Percentiles rank a stretch among this genome's conserved stretches.
These are phyloP conservation scores for Lonicera japonica DNA, from an alignment of 129 eudicot genomes.

Conservation along the genomic window DNA sequence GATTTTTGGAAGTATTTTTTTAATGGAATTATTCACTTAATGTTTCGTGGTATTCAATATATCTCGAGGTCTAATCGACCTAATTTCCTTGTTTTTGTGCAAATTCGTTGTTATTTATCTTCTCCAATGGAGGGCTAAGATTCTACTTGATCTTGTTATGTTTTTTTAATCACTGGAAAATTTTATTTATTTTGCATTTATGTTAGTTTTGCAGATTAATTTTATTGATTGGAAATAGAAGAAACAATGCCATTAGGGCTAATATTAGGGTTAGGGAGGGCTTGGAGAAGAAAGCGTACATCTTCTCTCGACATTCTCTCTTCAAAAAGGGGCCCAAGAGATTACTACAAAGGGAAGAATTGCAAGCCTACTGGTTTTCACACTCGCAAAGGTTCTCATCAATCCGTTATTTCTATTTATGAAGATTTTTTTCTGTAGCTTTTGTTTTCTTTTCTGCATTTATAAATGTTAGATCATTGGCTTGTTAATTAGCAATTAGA, in stretches of 20 bases:
- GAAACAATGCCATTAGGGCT: conserved; percentile 73
- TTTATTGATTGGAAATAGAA: background rate
- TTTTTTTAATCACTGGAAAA: background rate
- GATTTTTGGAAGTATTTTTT: no score
- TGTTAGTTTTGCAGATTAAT: background rate
- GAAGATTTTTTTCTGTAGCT: background rate
- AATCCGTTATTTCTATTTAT: background rate
- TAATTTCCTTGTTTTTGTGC: no score
- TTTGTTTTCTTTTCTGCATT: background rate
- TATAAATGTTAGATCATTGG: no score
- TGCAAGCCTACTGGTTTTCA: conserved; percentile 97
- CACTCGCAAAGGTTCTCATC: conserved; percentile 75
- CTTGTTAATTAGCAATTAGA: no score
- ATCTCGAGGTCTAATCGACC: no score
- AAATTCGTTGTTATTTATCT: no score
- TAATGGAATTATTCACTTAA: no score
- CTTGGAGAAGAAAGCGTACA: conserved; percentile 66
- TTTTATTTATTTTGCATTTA: background rate
- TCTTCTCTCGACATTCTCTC: conserved; percentile 77
- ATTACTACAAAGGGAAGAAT: conserved; percentile 86
- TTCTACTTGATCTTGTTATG: no score
- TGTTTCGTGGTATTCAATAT: no score
- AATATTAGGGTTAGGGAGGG: conserved; percentile 73
- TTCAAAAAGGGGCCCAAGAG: conserved; percentile 64
- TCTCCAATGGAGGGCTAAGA: no score